Evolutionary conservation across 441 rosid species (phyloP), one percentile per base, ranked within the genome.

Genomic region (Isatis lusitanica): DNA sequence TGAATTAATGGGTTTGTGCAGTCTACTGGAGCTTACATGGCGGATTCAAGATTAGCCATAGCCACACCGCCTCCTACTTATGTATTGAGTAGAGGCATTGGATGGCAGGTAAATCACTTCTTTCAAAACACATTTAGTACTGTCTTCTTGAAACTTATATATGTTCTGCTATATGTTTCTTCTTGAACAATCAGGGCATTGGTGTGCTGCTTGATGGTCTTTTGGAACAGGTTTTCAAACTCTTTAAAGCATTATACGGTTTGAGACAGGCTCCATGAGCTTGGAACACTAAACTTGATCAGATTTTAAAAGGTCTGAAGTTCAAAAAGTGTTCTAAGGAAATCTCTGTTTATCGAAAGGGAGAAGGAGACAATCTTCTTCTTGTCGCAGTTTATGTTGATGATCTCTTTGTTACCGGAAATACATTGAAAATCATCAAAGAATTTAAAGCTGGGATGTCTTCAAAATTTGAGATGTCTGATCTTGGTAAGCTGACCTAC

Each of bases 61-160:
- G 93, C 93, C 63, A 88, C 93, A 9, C 90, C 93, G 0, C 93
- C 93, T 70, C 93, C 91, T 33, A 92, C 94, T 52, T 87, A 85
- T 63, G 94, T 89, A 38, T 56, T 87, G 80, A 87, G 91, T 73
- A 86, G 92, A 33, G 91, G 94, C 42, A 87, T 87, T 74, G 94
- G 94, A 72, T 87, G 91, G 91, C 94, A 89, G 90, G 94, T 88
- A 58, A 82, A 74, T 33, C 21, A 9, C 2, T 61, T 18, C 38
- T 58, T 60, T 13, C 1, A 55, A 40, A 16, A 69, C 30, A 63
- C 36, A 69, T 61, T 6, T 16, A n/a, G 3, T 17, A 46, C 12
- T 43, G 9, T 55, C 16, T 9, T 63, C 3, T 48, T 48, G 6
- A 48, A 60, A 48, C 46, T 33, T 44, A 39, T 15, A 39, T 36